Evolutionary conservation across 2,329 filamentous ascomycete genomes (phyloP).

Genomic region (Botryotinia globosa): DNA sequence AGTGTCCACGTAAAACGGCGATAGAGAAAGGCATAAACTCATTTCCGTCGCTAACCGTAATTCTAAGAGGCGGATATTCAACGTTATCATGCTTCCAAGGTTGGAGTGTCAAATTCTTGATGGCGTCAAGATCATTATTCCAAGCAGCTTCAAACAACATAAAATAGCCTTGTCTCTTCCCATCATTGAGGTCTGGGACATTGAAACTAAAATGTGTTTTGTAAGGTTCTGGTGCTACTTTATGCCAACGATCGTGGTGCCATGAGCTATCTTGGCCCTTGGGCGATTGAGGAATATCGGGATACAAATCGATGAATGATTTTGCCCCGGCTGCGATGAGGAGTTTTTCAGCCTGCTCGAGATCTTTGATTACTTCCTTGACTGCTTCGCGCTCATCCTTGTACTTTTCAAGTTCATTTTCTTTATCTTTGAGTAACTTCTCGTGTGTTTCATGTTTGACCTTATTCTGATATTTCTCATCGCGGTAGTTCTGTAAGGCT

Average conservation of each 20-base stretch:
- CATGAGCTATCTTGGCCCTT: not conserved
- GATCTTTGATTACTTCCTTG: conserved; percentile 47
- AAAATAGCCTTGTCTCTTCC: conserved; percentile 57
- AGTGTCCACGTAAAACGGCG: conserved; percentile 64
- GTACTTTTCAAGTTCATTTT: conserved; percentile 38
- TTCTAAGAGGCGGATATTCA: conserved; percentile 58
- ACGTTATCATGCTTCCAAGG: conserved; percentile 51
- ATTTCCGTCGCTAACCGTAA: conserved; percentile 55
- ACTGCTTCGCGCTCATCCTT: conserved; percentile 56
- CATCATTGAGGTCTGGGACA: conserved; percentile 48
- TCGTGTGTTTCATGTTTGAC: conserved; percentile 31
- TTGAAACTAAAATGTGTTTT: conserved; percentile 27
- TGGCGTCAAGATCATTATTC: conserved; percentile 62
- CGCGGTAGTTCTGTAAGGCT: conserved; percentile 27
- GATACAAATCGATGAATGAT: conserved; percentile 62
- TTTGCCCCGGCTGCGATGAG: conserved; percentile 62
- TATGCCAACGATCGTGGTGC: not conserved
- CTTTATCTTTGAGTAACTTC: conserved; percentile 39
- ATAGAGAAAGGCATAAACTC: conserved; percentile 59
- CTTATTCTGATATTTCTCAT: conserved; percentile 37
- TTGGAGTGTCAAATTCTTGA: conserved; percentile 62
- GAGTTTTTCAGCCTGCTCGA: conserved; percentile 53
- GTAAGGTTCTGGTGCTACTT: conserved; percentile 23
- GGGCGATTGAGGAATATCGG: conserved; percentile 42
- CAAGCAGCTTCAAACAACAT: conserved; percentile 72